Base-by-base conservation (phyloP, 202 grass and related monocot genomes). In the Bolboschoenoplectus hybrid region DNA sequence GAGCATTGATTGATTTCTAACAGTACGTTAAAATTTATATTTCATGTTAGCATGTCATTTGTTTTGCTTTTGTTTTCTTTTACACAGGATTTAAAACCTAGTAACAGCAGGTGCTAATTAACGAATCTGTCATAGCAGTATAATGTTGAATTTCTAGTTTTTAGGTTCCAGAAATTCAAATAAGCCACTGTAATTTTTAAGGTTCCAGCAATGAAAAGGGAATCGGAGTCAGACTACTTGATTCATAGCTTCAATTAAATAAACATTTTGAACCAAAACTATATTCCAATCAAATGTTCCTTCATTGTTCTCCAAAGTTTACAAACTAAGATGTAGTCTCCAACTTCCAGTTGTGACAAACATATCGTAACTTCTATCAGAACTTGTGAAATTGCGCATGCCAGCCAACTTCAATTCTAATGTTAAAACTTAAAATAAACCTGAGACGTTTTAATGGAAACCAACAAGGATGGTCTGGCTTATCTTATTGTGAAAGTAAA, bases 201-300 rank as follows among this genome's bases (percentile, higher is more conserved):
- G 9, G 46, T 55, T 76, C 49, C 73, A 76, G 49, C 53, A 76
- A 76, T 36, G 47, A 53, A 47, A 52, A 76, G 11, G 26, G 47
- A 76, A 76, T 16, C 67, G 12, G 5, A 73, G 73, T 53, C n/a
- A 32, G 47, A 35, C 26, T 26, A 76, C n/a, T 26, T 55, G 49
- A 76, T 76, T 47, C 17, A 19, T 46, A 71, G 39, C 67, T 65
- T 71, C 67, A 52, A 75, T 35, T 74, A 52, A 75, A 75, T 35
- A 74, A 51, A 68, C 61, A 71, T 71, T 71, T 75, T 75, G 4
- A 75, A 75, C 72, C 17, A 52, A 36, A 52, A 52, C 47, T 52
- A 52, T 51, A 75, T 44, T 70, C 14, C 67, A 70, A 45, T 44
- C 67, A n/a, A n/a, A 70, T 70, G 40, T 70, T 44, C 67, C 38